Conservation (phyloP, 148 eudicot species). For the Spergularia marina region DNA sequence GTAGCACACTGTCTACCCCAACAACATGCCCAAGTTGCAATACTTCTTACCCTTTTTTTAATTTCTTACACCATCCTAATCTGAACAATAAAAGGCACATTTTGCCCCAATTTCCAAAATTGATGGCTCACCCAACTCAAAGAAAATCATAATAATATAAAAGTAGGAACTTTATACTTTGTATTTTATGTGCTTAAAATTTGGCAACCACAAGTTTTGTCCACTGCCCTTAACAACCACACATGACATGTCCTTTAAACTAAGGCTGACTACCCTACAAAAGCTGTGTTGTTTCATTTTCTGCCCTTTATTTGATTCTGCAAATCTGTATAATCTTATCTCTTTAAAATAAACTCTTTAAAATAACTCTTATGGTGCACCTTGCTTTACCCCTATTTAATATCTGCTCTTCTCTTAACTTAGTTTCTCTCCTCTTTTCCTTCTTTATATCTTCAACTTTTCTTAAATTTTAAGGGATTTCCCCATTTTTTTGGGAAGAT, state of each 20-base stretch:
- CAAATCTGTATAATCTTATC: constrained; percentile 16
- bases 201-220: constrained; percentile 23
- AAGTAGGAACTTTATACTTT: no score
- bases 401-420: neutral
- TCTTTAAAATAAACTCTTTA: neutral
- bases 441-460: constrained; percentile 10
- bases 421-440: neutral
- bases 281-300: constrained; percentile 16
- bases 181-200: neutral
- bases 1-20: no score
- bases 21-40: neutral
- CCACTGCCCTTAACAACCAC: constrained; percentile 7
- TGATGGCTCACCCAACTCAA: neutral
- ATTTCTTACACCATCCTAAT: neutral
- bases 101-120: neutral
- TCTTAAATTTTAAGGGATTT: neutral
- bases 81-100: neutral
- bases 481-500: neutral
- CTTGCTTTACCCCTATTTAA: constrained; percentile 5
- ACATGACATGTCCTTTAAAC: neutral
- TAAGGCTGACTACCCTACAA: constrained; percentile 9
- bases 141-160: neutral
- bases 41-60: neutral
- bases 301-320: constrained; percentile 33
- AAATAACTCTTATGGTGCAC: neutral